These are phyloP conservation scores for Corrigiola litoralis DNA, from an alignment of 179 eudicot species.

Conservation along the genomic window DNA sequence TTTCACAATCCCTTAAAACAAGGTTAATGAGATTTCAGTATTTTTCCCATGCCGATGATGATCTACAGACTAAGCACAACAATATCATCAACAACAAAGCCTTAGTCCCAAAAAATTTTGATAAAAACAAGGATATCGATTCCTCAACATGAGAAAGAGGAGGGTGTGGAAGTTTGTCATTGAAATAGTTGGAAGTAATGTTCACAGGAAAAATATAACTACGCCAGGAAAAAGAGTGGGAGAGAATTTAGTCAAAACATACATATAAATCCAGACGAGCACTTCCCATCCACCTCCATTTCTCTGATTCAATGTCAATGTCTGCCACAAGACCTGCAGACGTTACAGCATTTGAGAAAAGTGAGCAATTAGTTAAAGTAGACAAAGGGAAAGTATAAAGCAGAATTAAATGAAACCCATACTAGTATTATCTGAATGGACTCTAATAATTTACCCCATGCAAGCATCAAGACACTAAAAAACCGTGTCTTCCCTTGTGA, in stretches of 20 bases:
- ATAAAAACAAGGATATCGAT: background rate
- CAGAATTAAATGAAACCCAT: background rate
- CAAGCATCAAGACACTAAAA: conserved; percentile 92
- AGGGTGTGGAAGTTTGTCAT: background rate
- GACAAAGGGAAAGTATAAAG: background rate
- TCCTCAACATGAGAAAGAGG: background rate
- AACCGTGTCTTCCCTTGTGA: conserved; percentile 69
- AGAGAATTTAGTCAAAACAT: conserved; percentile 15
- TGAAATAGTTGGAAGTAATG: too few relatives aligned
- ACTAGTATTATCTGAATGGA: background rate
- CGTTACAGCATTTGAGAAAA: conserved; percentile 8
- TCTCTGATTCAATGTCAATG: conserved; percentile 93
- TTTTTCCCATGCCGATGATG: too few relatives aligned
- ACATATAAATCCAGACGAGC: conserved; percentile 87
- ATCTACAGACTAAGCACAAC: too few relatives aligned
- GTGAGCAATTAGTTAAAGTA: background rate
- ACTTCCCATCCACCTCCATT: conserved; percentile 97
- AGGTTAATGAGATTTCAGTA: too few relatives aligned
- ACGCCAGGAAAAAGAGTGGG: too few relatives aligned
- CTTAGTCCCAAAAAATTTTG: too few relatives aligned
- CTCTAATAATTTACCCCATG: conserved; percentile 64
- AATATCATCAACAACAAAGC: too few relatives aligned
- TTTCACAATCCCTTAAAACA: background rate
- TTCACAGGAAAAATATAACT: too few relatives aligned
- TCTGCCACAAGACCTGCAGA: conserved; percentile 83